Percentiles rank a stretch among this genome's conserved stretches.
These are phyloP conservation scores for Suillus cothurnatus DNA, from an alignment of 768 basidiomycete species.

Conservation along the genomic window DNA sequence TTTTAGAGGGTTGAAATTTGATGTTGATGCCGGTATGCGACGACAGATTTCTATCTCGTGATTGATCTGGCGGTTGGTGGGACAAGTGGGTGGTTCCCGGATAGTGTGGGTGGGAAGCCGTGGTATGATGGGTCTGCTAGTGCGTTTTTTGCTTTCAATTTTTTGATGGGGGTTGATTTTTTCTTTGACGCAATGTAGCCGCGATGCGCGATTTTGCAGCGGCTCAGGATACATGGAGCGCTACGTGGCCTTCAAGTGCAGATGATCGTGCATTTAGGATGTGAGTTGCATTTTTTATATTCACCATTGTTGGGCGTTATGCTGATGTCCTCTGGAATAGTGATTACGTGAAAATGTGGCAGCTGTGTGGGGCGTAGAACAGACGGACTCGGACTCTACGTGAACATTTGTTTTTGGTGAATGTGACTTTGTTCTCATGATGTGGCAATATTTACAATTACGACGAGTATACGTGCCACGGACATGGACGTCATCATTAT, in stretches of 20 bases:
- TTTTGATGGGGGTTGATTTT: constrained; percentile 24
- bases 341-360: constrained; percentile 38
- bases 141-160: constrained; percentile 30
- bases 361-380: constrained; percentile 19
- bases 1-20: not conserved
- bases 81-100: constrained; percentile 59
- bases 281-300: constrained; percentile 33
- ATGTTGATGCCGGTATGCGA: constrained; percentile 6
- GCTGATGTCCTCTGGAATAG: constrained; percentile 13
- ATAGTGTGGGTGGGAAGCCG: constrained; percentile 52
- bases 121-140: constrained; percentile 66
- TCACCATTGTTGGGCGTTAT: not conserved
- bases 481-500: too few relatives aligned
- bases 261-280: constrained; percentile 70
- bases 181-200: constrained; percentile 21
- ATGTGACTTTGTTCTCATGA: too few relatives aligned
- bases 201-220: constrained; percentile 74
- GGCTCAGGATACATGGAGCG: constrained; percentile 65
- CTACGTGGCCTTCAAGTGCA: constrained; percentile 70
- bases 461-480: too few relatives aligned
- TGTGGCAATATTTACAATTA: too few relatives aligned
- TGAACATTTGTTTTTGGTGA: too few relatives aligned
- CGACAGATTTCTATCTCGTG: constrained; percentile 75
- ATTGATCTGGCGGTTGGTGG: constrained; percentile 81
- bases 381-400: too few relatives aligned